Base-by-base conservation (phyloP, 2,329 filamentous ascomycete species). In the Neonectria neomacrospora region DNA sequence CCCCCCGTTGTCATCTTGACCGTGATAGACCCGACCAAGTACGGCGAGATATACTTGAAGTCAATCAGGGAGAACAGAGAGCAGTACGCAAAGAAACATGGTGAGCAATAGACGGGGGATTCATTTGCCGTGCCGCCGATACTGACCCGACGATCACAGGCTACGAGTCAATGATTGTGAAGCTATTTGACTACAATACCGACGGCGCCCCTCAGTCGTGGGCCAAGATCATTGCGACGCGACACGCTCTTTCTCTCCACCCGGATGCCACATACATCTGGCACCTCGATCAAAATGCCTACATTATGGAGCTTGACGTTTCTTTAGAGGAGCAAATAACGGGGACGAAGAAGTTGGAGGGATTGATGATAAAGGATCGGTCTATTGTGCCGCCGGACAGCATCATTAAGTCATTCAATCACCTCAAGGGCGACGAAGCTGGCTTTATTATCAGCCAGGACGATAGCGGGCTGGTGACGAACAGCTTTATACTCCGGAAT, bases 371-470 rank as follows among this genome's bases (percentile, higher is more conserved):
- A 71, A 91, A 89, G 76, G 92, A 97, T 77, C 85, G 90, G 57
- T 88, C 96, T 6, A 89, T 99, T 54, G 95, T 98, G 9, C 96
- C 95, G 2, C 96, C 96, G 0, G 93, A 97, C 80, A 97, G 93
- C 80, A 94, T 99, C 72, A 98, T 99, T 81, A 95, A 92, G 82
- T 98, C 96, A 0, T 97, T 97, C 76, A 82, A 86, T 16, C 90
- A 97, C 74, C 82, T 97, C n/a, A 89, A 88, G 66, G 90, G 89
- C 37, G 84, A 91, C 47, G 87, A 94, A 59, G 89, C 97, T 44
- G 92, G 97, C 68, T 83, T 98, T 14, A 86, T 97, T 41, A 77
- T 97, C 39, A 91, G 92, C 7, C 94, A 97, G 79, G 96, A 99
- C 75, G 87, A 86, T 51, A 90, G 92, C 37, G 94, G 95, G 6